Evolutionary conservation across 2,329 filamentous ascomycete genomes (phyloP), one percentile per base, ranked within the genome.

Genomic region (Colletotrichum sp.): DNA sequence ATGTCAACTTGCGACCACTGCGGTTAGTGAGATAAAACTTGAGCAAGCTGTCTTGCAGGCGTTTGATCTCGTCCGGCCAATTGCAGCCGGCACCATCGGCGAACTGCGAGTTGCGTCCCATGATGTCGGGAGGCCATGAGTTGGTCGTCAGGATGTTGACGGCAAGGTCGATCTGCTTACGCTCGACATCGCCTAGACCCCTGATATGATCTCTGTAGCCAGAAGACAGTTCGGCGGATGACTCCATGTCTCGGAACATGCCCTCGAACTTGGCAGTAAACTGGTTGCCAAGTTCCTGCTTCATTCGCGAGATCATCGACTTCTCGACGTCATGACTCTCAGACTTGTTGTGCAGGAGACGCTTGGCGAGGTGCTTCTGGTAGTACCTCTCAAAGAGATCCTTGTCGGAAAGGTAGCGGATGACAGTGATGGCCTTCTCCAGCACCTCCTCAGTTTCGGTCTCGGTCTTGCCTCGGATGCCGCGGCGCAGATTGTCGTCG

Each of bases 301-400:
- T 99, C 96, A 99, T 98, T 78, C 96, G 95, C 1, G 94, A 94
- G 69, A 99, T 97, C 92, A 99, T 98, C 81, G 97, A 94, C 83
- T 96, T 96, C 86, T 99, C 97, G 1, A 96, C 95, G 81, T 98
- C 96, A 78, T 95, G 94, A 82, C 95, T 98, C 79, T 98, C 94
- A 0, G 95, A 96, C 81, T 97, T 98, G 82, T 94, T 95, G 86
- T 97, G 95, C 21, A 99, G 88, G 57, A 99, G 87, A 68, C 97
- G 93, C 76, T 95, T 94, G 60, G 95, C 96, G 28, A 99, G 90
- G 85, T 99, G 97, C 83, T 98, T 98, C 88, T 99, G 98, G 88
- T 99, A 99, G 85, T 99, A 99, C 6, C 95, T 92, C 86, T 99
- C 96, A 81, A 99, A 98, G 79, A 98, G 89, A 83, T 99, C 97